phyloP scores from a whole-genome alignment of 164 flowering plant genomes.

The Dillenia suffruticosa region DNA sequence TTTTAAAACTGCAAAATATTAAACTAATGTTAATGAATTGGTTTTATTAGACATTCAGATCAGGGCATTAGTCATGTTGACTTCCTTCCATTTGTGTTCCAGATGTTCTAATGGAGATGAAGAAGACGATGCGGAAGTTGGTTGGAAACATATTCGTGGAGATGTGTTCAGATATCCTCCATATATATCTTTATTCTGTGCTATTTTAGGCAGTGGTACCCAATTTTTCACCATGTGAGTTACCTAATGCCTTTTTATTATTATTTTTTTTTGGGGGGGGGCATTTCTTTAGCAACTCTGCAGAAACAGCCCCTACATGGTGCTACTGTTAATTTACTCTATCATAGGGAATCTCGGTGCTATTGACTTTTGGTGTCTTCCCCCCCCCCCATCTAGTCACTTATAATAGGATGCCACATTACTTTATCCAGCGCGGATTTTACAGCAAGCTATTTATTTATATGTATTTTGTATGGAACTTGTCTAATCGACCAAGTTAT shows the following conservation, averaged over 20 bases:
- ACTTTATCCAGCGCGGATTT: too few relatives aligned
- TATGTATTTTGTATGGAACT: too few relatives aligned
- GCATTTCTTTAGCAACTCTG: too few relatives aligned
- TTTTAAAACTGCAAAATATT: slow-evolving; percentile 11
- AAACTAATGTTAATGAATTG: not conserved
- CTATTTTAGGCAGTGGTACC: slow-evolving; percentile 63
- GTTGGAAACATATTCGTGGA: slow-evolving; percentile 65
- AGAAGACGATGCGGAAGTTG: slow-evolving; percentile 59
- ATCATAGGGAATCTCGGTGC: too few relatives aligned
- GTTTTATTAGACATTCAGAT: not conserved
- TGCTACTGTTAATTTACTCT: too few relatives aligned
- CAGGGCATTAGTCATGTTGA: not conserved
- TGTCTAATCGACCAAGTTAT: too few relatives aligned
- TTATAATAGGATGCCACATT: too few relatives aligned
- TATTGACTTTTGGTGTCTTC: too few relatives aligned
- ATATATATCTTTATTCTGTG: slow-evolving; percentile 49
- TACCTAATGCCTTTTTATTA: not conserved
- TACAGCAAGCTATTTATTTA: too few relatives aligned
- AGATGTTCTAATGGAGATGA: slow-evolving; percentile 61
- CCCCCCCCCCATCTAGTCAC: too few relatives aligned
- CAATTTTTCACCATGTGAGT: slow-evolving; percentile 69
- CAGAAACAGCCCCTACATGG: too few relatives aligned
- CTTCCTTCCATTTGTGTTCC: slow-evolving; percentile 11
- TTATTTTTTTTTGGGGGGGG: too few relatives aligned
- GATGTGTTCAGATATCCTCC: slow-evolving; percentile 72